Evolutionary conservation across 2,329 filamentous ascomycete genomes (phyloP).

Genomic region (Calycina marina): DNA sequence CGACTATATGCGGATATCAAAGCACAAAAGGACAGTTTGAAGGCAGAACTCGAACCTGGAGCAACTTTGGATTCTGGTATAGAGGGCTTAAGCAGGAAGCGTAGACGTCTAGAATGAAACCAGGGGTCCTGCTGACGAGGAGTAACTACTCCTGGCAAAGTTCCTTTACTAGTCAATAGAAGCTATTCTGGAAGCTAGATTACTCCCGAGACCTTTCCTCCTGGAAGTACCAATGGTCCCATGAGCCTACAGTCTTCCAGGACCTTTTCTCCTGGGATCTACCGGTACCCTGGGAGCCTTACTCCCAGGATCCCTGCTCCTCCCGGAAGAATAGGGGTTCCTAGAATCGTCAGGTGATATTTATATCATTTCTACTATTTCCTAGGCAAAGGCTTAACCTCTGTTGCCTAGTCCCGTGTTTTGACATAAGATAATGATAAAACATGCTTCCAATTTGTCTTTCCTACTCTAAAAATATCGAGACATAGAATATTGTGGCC

Average conservation of each 20-base stretch:
- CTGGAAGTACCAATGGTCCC: too few species aligned
- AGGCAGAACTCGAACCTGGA: slow-evolving; percentile 1
- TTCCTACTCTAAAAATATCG: slow-evolving; percentile 1
- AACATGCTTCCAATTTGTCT: slow-evolving; percentile 1
- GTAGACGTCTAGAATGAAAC: not conserved
- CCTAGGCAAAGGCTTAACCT: not conserved
- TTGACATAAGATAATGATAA: slow-evolving; percentile 3
- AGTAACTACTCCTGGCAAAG: not conserved
- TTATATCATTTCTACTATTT: not conserved
- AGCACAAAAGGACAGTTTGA: slow-evolving; percentile 3
- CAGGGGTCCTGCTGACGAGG: not conserved
- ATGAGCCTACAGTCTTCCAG: too few species aligned
- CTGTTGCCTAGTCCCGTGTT: slow-evolving; percentile 1
- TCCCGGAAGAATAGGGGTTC: slow-evolving; percentile 7
- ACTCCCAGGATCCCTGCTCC: slow-evolving; percentile 5
- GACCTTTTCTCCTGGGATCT: too few species aligned
- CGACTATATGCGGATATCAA: slow-evolving; percentile 2
- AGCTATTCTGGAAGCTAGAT: too few species aligned
- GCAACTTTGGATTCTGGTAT: not conserved
- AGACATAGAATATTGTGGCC: slow-evolving; percentile 4
- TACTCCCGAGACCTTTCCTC: too few species aligned
- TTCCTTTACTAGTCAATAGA: too few species aligned
- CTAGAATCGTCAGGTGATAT: slow-evolving; percentile 6
- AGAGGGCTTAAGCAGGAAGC: not conserved
- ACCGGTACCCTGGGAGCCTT: slow-evolving; percentile 5